Percentiles rank a stretch among this genome's conserved stretches.
phyloP scores from a whole-genome alignment of 305 asterid genomes.

The Salvia sclarea region DNA sequence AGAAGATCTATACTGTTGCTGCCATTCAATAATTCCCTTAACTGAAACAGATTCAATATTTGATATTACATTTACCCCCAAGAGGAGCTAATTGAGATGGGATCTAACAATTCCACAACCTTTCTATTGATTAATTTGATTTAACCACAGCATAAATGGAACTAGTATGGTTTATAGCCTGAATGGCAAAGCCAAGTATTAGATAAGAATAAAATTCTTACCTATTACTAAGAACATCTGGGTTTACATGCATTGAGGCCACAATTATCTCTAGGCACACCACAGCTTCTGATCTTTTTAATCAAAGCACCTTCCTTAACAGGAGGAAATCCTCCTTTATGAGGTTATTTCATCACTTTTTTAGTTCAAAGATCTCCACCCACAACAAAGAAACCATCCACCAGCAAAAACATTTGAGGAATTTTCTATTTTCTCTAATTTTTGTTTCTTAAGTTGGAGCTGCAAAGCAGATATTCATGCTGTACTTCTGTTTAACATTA shows the following conservation, averaged over 20 bases:
- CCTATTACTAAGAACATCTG: not conserved
- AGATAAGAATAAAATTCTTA: not conserved
- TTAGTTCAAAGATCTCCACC: not conserved
- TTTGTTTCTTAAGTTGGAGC: conserved; percentile 12
- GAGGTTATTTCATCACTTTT: not conserved
- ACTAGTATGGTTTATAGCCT: not conserved
- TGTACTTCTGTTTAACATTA: conserved; percentile 12
- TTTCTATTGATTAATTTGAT: not conserved
- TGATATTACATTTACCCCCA: not conserved
- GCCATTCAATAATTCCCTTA: not conserved
- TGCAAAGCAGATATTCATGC: conserved; percentile 9
- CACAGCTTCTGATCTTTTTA: conserved; percentile 1
- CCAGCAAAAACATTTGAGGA: not conserved
- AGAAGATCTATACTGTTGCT: conserved; percentile 2
- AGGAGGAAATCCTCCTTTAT: conserved; percentile 10
- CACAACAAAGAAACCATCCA: not conserved
- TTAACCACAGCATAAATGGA: not conserved
- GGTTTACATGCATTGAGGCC: not conserved
- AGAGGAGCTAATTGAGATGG: conserved; percentile 9
- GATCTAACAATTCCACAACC: conserved; percentile 2
- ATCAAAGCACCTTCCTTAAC: conserved; percentile 1
- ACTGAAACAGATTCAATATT: not conserved
- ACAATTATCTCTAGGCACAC: conserved; percentile 2
- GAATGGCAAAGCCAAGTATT: not conserved
- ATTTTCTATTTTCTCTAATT: not conserved